Evolutionary conservation across 371 early-diverging fungal genomes (phyloP), one percentile per base, ranked within the genome.

Genomic region (Mortierella sp.): DNA sequence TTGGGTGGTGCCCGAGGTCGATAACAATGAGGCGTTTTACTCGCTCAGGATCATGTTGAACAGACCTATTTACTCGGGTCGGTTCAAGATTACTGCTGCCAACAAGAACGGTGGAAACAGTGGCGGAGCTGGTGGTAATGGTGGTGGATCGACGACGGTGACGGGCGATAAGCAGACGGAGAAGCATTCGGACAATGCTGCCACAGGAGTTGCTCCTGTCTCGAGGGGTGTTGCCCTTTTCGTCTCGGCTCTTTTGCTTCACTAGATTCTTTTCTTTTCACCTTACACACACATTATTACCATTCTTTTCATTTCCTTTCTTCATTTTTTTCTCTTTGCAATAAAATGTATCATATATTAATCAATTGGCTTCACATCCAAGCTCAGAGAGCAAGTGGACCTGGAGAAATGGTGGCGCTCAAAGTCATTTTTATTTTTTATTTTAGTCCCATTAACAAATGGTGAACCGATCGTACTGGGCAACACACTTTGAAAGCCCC

Each of bases 381-480:
- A n/a, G n/a, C n/a, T n/a, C n/a, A 34, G 11, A 2, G 9, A 47
- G 39, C 13, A n/a, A n/a, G n/a, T 44, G 50, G 16, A 47, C 5
- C 47, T 34, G 6, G 48, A 48, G 19, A 64, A 1, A 40, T 7
- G n/a, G 22, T n/a, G 24, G n/a, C 22, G 6, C 65, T n/a, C 3
- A 64, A 4, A 64, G n/a, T 14, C 9, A 34, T 34, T 8, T 10
- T 26, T 41, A 24, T 37, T 61, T n/a, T 67, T 26, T 31, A 29
- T 43, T 50, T 10, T 34, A 43, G 29, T 71, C 14, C 14, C 13
- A 19, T 50, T 73, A 83, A 61, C 84, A 83, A 11, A 83, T 55
- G 4, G 79, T 76, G 31, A 83, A 83, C 29, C 84, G 75, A 31
- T 83, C 84, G 41, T 83, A 83, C 29, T 83, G 78, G 8, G 84